Base-by-base conservation (phyloP, 306 rosid genomes). In the Prunus mume region DNA sequence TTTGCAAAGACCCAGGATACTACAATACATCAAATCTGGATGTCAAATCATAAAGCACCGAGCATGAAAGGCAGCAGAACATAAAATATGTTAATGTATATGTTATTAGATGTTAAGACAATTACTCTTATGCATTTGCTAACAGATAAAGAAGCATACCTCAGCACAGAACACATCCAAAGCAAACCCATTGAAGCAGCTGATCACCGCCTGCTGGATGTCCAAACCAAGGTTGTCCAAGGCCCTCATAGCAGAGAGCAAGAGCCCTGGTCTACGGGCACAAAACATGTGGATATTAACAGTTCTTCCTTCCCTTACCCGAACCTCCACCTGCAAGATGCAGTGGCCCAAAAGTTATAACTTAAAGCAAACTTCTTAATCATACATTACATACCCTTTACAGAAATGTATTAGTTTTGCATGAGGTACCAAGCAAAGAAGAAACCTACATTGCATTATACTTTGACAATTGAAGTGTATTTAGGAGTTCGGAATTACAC, bases 201-300 rank as follows among this genome's bases (percentile, higher is more conserved):
- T 93, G 69, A 93, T 91, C 27, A 93, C 97, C 71, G 98, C 97
- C 69, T 93, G 98, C 83, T 93, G 98, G 79, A 93, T 85, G 78
- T 93, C 98, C 86, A 93, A 81, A 38, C 96, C 98, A 4, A 93
- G 92, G 86, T 78, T 86, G 63, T 93, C 98, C 86, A 93, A 73
- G 68, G 96, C 93, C 84, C 87, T 90, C 91, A 93, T 87, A 69
- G 93, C 86, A 54, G 98, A 91, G 49, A 91, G 91, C 85, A 93
- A 79, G 77, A 93, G 92, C 41, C 98, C 98, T 11, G 96, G 93
- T 77, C 96, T 84, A 56, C 96, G 92, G 63, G 86, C 76, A 71
- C 97, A 93, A 68, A 93, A 93, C 98, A 93, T 93, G 75, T 91
- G 98, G 83, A 93, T 93, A 79, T 93, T 93, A 76, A 91, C 91